Base-by-base conservation (phyloP, 768 basidiomycete genomes). In the Tephrocybe rancida region DNA sequence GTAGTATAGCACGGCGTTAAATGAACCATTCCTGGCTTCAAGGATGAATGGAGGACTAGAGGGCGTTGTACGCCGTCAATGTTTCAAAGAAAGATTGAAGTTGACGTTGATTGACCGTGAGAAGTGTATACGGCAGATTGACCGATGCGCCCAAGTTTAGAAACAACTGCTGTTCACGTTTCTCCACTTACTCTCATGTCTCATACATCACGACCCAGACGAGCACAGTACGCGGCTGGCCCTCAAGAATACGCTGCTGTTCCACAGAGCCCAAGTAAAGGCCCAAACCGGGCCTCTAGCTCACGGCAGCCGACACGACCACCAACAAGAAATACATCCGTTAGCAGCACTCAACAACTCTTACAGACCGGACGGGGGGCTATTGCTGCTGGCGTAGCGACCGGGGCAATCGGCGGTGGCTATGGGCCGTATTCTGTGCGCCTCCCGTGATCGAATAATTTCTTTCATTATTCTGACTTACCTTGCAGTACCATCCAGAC, bases 401-500 rank as follows among this genome's bases (percentile, higher is more conserved):
- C 79, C 26, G 92, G 91, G 7, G 74, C 76, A 29, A 89, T 94
- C 63, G 92, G 92, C 3, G 81, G 82, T 22, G 85, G 83, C 16
- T 93, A 92, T 75, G 92, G 92, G 10, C 92, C 92, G 22, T 93
- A 93, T 73, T 86, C 90, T n/a, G 91, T 92, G 60, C 53, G 86
- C 74, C 11, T 39, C 45, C 25, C 35, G 13, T 48, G 32, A 48
- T 47, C 39, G 25, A 14, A 45, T 34, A 29, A 24, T 21, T 6
- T 41, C 6, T 41, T 39, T 32, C 51, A 42, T 46, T 30, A 45
- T 52, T 54, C 44, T 54, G 48, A 54, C 44, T 45, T 47, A 49
- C 59, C 50, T 44, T 45, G 18, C 64, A 87, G 87, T 87, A 87
- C 62, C 83, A 84, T 55, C 82, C 86, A 59, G 58, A 69, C 66